These are phyloP conservation scores for Cyanidium caldarium DNA, from an alignment of 23 red algal genomes.

Conservation along the genomic window DNA sequence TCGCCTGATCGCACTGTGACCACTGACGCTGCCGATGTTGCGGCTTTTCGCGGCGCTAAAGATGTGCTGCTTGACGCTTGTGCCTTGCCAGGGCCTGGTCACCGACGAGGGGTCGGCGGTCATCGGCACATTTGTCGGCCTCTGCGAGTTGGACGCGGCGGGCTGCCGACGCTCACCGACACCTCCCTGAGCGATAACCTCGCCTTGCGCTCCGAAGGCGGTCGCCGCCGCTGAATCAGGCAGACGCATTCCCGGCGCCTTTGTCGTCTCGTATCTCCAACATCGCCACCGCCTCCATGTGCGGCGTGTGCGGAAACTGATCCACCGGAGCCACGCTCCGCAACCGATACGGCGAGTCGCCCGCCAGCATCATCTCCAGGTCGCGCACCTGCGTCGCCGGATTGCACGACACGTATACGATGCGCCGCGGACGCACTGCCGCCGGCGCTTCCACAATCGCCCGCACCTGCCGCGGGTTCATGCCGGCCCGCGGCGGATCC, in stretches of 20 bases:
- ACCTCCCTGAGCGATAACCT: too few relatives aligned
- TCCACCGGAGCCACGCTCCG: slow-evolving; percentile 52
- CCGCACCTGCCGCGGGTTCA: slow-evolving; percentile 51
- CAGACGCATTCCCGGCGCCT: background rate
- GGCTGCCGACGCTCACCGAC: background rate
- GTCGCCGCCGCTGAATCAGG: background rate
- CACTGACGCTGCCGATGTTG: background rate
- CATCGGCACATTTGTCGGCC: background rate
- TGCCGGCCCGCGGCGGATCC: slow-evolving; percentile 82
- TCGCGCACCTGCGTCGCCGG: slow-evolving; percentile 73
- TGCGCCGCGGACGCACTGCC: slow-evolving; percentile 18
- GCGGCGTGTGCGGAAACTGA: slow-evolving; percentile 97
- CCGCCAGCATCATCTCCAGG: slow-evolving; percentile 18
- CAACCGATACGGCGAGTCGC: slow-evolving; percentile 24
- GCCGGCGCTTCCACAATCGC: slow-evolving; percentile 17
- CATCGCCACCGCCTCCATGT: slow-evolving; percentile 54
- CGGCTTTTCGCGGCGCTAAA: background rate
- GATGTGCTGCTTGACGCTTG: background rate
- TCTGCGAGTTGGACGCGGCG: background rate
- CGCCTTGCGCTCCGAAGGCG: background rate
- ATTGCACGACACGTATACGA: slow-evolving; percentile 98
- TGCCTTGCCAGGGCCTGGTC: background rate
- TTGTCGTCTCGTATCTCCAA: slow-evolving; percentile 14
- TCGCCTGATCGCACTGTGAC: background rate
- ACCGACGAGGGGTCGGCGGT: background rate